Percentiles rank a stretch among this genome's conserved stretches.
Evolutionary conservation across 805 yeast species (phyloP).

Genomic region (Alloascoidea africana): DNA sequence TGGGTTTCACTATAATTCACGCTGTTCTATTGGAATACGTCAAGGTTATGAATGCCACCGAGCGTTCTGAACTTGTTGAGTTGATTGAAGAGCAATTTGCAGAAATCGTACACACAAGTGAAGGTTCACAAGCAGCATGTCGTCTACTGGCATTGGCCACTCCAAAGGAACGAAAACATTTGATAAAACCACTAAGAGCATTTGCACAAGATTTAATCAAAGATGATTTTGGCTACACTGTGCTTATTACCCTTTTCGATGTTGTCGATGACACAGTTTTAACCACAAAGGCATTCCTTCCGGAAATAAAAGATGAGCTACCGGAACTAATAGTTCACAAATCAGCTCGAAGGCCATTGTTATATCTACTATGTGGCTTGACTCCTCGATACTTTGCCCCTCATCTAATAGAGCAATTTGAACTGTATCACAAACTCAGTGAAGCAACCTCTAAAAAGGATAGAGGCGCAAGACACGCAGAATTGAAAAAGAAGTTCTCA

Average conservation of each 20-base stretch:
- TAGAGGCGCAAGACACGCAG: constrained; percentile 56
- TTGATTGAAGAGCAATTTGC: constrained; percentile 78
- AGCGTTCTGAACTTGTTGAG: constrained; percentile 70
- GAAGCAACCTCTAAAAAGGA: constrained; percentile 74
- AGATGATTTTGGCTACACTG: constrained; percentile 79
- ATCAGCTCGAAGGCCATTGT: constrained; percentile 77
- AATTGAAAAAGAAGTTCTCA: constrained; percentile 47
- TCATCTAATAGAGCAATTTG: constrained; percentile 35
- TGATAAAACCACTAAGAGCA: constrained; percentile 56
- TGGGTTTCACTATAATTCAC: constrained; percentile 90
- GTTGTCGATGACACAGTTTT: constrained; percentile 90
- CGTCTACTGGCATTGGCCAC: constrained; percentile 64
- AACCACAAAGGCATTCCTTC: constrained; percentile 54
- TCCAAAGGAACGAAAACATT: constrained; percentile 82
- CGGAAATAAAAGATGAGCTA: constrained; percentile 34
- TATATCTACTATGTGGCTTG: constrained; percentile 65
- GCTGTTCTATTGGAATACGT: constrained; percentile 90
- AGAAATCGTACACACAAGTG: constrained; percentile 88
- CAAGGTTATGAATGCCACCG: constrained; percentile 52
- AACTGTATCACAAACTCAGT: constrained; percentile 44
- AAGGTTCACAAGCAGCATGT: constrained; percentile 87
- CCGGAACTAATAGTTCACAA: constrained; percentile 49
- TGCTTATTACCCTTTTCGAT: constrained; percentile 62
- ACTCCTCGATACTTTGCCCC: constrained; percentile 79
- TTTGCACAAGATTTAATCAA: constrained; percentile 65